Conservation (phyloP, 1,284 basidiomycete genomes). For the Golubevia sp. region DNA sequence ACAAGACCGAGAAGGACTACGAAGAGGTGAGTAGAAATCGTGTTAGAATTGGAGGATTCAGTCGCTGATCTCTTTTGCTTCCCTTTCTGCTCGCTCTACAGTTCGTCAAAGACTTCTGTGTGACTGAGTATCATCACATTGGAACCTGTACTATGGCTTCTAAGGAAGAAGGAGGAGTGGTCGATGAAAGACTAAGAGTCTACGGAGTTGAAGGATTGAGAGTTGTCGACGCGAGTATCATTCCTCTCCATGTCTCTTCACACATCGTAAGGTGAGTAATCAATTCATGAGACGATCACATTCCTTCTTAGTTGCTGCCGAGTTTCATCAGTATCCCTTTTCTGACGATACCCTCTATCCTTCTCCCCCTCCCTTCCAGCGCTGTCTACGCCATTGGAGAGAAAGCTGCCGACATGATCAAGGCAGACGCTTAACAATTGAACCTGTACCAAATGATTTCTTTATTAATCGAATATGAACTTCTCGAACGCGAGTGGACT, state of each 20-base stretch:
- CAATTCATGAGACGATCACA: too few relatives aligned
- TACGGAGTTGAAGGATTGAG: neutral
- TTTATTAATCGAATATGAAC: neutral
- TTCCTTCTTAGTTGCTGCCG: too few relatives aligned
- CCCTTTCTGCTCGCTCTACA: neutral
- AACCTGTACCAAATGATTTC: neutral
- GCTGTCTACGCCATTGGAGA: conserved; percentile 32
- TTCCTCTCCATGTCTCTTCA: conserved; percentile 28
- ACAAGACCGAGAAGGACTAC: conserved; percentile 20
- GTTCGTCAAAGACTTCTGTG: conserved; percentile 23
- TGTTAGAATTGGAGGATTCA: neutral
- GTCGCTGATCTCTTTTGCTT: neutral
- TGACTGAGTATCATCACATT: neutral
- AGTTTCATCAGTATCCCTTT: too few relatives aligned
- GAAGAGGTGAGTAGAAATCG: conserved; percentile 15
- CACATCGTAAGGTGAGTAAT: conserved; percentile 19
- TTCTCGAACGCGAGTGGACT: neutral
- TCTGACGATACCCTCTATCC: too few relatives aligned
- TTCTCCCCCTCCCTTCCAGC: too few relatives aligned
- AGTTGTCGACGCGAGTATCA: neutral
- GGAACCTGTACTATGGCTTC: neutral
- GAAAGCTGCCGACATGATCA: conserved; percentile 33
- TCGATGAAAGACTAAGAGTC: neutral
- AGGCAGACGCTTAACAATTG: conserved; percentile 6
- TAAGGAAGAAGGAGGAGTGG: neutral